Base-by-base conservation (phyloP, 352 stramenopile genomes). In the Pythium biforme region DNA sequence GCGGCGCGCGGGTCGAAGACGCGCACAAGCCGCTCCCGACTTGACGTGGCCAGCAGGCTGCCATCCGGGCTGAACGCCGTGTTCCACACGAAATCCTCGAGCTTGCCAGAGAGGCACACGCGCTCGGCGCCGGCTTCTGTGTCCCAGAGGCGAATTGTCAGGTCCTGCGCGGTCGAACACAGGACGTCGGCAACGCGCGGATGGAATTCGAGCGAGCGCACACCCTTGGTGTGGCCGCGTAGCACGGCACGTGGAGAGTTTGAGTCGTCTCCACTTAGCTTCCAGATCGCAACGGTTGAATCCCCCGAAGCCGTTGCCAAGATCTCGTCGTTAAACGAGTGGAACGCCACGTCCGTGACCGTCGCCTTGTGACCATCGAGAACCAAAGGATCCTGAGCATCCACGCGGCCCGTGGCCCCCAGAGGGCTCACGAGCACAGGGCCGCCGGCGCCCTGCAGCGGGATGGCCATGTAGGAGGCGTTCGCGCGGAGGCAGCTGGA, bases 41-140 rank as follows among this genome's bases (percentile, higher is more conserved):
- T 89, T 29, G 82, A 73, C 9, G 81, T 92, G 29, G 83, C 83
- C 4, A 94, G 53, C 46, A 93, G 48, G 45, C 65, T 64, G 10
- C 82, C 86, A 27, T 94, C 81, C 2, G 62, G 62, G 52, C 75
- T 94, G 52, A 93, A 92, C 1, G 64, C 74, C 49, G 87, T 81
- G 57, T 89, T 91, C 81, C 80, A 93, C 8, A 83, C 72, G 31
- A 83, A 73, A 52, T 94, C 86, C 29, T 92, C 83, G 17, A 93
- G 68, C 54, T 91, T 90, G 19, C 56, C 69, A 0, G 69, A 45
- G 9, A 90, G 27, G 53, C 65, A 73, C 39, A 76, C 46, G 15
- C 71, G 76, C 66, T 89, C 73, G 20, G 72, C 65, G 15, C 75
- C 80, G 15, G 68, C 60, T 33, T 84, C 77, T 20, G 92, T 57